Base-by-base conservation (phyloP, 345 rosid species). In the Luvunga scandens region DNA sequence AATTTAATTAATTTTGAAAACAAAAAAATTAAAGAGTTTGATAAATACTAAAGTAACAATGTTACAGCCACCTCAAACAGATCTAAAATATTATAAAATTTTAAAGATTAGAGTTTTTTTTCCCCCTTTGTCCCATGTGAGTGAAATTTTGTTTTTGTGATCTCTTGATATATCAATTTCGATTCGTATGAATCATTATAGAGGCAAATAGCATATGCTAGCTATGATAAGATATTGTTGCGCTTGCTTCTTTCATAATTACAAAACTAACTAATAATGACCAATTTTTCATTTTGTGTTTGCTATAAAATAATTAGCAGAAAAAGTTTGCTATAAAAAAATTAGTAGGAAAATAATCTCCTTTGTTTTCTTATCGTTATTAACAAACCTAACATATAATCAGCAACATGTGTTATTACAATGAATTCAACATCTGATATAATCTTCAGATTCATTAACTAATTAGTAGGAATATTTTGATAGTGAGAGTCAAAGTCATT, bases 401-500 rank as follows among this genome's bases (percentile, higher is more conserved):
- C 78, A 67, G 21, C 24, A 24, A 56, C 22, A 4, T 59, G 31
- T 68, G 68, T 70, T 73, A 42, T 36, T 45, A 60, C 76, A 53
- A 31, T 69, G 76, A 64, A 67, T 73, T 65, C 56, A 71, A 48
- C 76, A 65, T 63, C 50, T 45, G 16, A 45, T 13, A 5, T 18
- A 45, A 45, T 45, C 18, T 45, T 45, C 18, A 45, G 50, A 45
- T 45, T 45, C 5, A 42, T 45, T 45, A 45, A 45, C 50, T 45
- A 45, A 45, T 45, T 45, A 13, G 3, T 25, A 48, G 64, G 75
- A 45, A 74, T 61, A 65, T 69, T 75, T 75, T 53, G 36, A 75
- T 65, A 5, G 55, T 30, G 69, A 6, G 67, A 65, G 72, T 76
- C 66, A 71, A 78, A 75, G 36, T 56, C 53, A 38, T 39, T 28